Base-by-base conservation (phyloP, 2,329 filamentous ascomycete genomes). In the Nakataea oryzae region DNA sequence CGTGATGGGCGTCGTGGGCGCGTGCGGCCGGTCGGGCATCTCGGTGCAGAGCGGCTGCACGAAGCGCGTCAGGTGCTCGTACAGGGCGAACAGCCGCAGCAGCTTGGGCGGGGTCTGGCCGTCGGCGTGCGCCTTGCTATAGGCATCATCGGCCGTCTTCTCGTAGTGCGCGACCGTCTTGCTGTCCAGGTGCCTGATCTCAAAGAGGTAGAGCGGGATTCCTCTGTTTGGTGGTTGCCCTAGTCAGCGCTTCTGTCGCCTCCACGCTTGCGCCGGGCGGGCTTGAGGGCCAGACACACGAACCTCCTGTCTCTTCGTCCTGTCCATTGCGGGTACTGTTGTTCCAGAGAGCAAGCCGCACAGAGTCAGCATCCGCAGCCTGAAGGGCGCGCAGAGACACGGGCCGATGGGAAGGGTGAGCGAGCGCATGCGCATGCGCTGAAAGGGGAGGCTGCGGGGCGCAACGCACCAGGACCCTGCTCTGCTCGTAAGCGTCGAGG, bases 321-420 rank as follows among this genome's bases (percentile, higher is more conserved):
- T 26, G 91, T 96, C 90, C 92, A 97, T 85, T 96, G 91, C 28
- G 93, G 92, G 71, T 96, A 96, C 89, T 93, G 69, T 63, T 11
- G 27, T 30, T 41, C 30, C 17, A 24, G 27, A 28, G 13, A 59
- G 21, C n/a, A n/a, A 27, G 54, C 6, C 14, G 1, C 24, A 14
- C 27, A 29, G 26, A 14, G 62, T 65, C 61, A 66, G 61, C 21
- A 11, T 28, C 41, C 41, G n/a, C 32, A 41, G 12, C 29, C 12
- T 29, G 13, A 55, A 13, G 21, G 30, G 8, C 30, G 30, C 30
- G 13, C 13, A 12, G 13, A 32, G 30, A 12, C 30, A 12, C 30
- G 13, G 9, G 30, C 30, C 30, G 13, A 32, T 11, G 13, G 34
- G 14, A 41, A 41, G 21, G 34, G 21, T 5, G 14, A 17, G 34